Evolutionary conservation across 306 rosid species (phyloP), one percentile per base, ranked within the genome.

Genomic region (Argentina anserina): DNA sequence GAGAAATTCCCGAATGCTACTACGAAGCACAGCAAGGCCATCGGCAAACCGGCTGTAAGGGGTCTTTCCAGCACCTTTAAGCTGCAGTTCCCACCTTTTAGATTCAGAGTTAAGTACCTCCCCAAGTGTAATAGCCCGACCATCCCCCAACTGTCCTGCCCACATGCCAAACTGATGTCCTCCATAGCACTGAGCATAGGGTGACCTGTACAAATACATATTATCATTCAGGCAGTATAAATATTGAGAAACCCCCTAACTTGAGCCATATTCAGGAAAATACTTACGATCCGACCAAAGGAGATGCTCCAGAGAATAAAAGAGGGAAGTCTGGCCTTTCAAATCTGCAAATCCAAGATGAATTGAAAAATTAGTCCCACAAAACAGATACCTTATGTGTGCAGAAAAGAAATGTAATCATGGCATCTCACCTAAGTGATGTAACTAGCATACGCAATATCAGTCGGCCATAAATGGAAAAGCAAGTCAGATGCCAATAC

Each of bases 131-230:
- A 95, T 91, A 70, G 97, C 99, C 81, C 97, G 89, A 63, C 99
- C 99, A 87, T 94, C 99, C 75, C 99, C 99, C 85, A 94, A 83
- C 69, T 94, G 99, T 64, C 99, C 97, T 50, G 99, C 99, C 99
- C 99, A 94, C 96, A 84, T 94, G 20, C 99, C 99, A 34, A 94
- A 94, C 71, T 94, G 99, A 84, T 94, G 97, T 53, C 99, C 99
- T 5, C 99, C 99, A 75, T 94, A 91, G 87, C 99, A 94, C 71
- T 90, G 97, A 69, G 97, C 99, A 75, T 91, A 94, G 65, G 99
- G 93, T 73, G 89, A 76, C 79, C 99, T 94, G 83, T 71, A 65
- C 9, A 33, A 66, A 81, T 45, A 34, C 3, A 52, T 0, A 52
- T 52, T 52, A 65, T 62, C 74, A 71, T 40, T 62, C 59, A 45